Base-by-base conservation (phyloP, 2,329 filamentous ascomycete genomes). In the Myriosclerotinia duriaeana region DNA sequence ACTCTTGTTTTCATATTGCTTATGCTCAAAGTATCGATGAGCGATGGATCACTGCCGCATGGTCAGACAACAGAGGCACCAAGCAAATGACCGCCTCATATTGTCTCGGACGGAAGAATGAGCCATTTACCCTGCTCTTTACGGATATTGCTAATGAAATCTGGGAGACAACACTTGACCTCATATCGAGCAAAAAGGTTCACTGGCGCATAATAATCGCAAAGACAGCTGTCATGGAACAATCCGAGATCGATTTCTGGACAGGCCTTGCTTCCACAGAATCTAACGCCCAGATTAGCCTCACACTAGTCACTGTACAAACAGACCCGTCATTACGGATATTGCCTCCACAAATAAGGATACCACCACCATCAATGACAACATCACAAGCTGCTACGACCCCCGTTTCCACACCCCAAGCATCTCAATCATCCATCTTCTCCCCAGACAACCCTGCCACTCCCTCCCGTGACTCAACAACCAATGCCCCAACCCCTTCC, bases 121-220 rank as follows among this genome's bases (percentile, higher is more conserved):
- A 83, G 65, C 76, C 80, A 1, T 74, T 84, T 3, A 79, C 83
- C 9, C 83, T 80, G 17, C 74, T 79, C 1, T 85, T 92, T 69
- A 80, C 80, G 17, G 86, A 90, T 30, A 80, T 93, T n/a, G 86
- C 87, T 0, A 83, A 84, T 58, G 90, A 93, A 72, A 90, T 95
- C 3, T 94, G 91, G 90, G 84, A 87, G 65, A 90, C 87, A 0
- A 94, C 91, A 0, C 80, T 89, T 40, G 88, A 89, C n/a, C 84
- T 94, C 42, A 85, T 93, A 44, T 85, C 87, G 0, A 81, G 82
- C 20, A 86, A 88, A 77, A 89, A 87, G 72, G 87, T 93, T 0
- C 87, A 89, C 66, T 94, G 91, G 90, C 87, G 91, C 20, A 80
- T 95, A 14, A 87, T 92, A 68, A 84, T 96, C 68, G 87, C 89